phyloP scores from a whole-genome alignment of 257 asterid genomes.

The Salvia hispanica region DNA sequence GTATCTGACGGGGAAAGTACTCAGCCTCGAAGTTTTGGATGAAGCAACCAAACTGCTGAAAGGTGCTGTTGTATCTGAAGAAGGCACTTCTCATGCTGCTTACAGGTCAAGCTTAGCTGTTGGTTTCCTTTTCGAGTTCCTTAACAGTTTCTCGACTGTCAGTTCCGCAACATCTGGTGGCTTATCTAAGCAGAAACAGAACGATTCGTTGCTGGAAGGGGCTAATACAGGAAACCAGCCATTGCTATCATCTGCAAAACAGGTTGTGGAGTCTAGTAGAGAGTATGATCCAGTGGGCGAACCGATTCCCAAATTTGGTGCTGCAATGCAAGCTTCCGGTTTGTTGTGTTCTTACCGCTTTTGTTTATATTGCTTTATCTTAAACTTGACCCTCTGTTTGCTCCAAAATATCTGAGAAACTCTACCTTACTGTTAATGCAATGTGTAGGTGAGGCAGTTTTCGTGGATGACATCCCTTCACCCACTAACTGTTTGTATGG shows the following conservation, averaged over 20 bases:
- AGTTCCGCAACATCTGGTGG: neutral
- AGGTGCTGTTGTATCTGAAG: slow-evolving; percentile 21
- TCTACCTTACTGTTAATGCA: neutral
- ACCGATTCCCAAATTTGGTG: slow-evolving; percentile 24
- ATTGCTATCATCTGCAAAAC: slow-evolving; percentile 18
- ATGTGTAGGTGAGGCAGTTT: slow-evolving; percentile 32
- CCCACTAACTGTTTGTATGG: slow-evolving; percentile 30
- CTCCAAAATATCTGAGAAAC: no score
- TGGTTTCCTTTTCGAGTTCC: slow-evolving; percentile 24
- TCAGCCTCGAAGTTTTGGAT: neutral
- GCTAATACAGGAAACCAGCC: no score
- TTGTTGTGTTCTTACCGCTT: neutral
- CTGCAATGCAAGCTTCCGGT: slow-evolving; percentile 33
- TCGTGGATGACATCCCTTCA: slow-evolving; percentile 29
- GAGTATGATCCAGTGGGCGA: slow-evolving; percentile 28
- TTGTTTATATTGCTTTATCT: no score
- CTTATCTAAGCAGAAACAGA: no score
- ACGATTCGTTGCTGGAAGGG: no score
- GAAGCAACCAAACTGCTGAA: slow-evolving; percentile 27
- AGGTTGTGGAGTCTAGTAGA: slow-evolving; percentile 9
- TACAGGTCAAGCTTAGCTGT: slow-evolving; percentile 32
- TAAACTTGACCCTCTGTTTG: no score
- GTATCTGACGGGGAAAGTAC: slow-evolving; percentile 21
- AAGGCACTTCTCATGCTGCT: slow-evolving; percentile 23
- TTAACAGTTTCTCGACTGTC: neutral